Evolutionary conservation across 2,329 filamentous ascomycete genomes (phyloP), one percentile per base, ranked within the genome.

Genomic region (Fusarium sp.): DNA sequence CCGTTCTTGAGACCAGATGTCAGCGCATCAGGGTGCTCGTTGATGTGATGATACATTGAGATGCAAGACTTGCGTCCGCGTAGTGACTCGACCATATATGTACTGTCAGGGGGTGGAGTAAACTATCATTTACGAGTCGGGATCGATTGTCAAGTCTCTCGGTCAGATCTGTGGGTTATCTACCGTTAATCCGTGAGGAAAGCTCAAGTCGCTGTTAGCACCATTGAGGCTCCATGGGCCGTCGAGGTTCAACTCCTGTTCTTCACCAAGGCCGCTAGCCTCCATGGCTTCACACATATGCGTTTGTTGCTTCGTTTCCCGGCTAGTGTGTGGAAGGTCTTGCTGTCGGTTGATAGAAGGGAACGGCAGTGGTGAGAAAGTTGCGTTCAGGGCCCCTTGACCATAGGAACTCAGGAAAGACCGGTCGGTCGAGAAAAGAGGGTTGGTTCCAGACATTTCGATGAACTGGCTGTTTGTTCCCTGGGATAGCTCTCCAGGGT

Each of bases 401-500:
- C 63, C 72, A 29, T 73, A 78, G 8, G 78, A 53, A 40, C 66
- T 72, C 44, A 78, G 61, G 20, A 80, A 77, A 22, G 75, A 32
- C n/a, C 75, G 73, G 11, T 79, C 79, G 22, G 79, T 78, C 16
- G 76, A 65, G 42, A 80, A 77, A 22, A 81, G 72, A 14, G 79
- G 77, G 34, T 81, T 81, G 2, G 72, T 67, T 46, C 77, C 76
- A 18, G 79, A 54, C 14, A 78, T 65, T 12, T 71, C 63, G 20
- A 79, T 59, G 53, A 77, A 80, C 8, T 76, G 75, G 16, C 47
- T 75, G 8, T 53, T 65, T 11, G 71, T 53, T 43, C 62, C 71
- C 24, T 71, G 66, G 8, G 74, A 18, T 7, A 71, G 44, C n/a
- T 77, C 75, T 15, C 68, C 63, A 3, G 59, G 44, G 20, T 61